Base-by-base conservation (phyloP, 768 basidiomycete species). In the Tylopilus intermedius region DNA sequence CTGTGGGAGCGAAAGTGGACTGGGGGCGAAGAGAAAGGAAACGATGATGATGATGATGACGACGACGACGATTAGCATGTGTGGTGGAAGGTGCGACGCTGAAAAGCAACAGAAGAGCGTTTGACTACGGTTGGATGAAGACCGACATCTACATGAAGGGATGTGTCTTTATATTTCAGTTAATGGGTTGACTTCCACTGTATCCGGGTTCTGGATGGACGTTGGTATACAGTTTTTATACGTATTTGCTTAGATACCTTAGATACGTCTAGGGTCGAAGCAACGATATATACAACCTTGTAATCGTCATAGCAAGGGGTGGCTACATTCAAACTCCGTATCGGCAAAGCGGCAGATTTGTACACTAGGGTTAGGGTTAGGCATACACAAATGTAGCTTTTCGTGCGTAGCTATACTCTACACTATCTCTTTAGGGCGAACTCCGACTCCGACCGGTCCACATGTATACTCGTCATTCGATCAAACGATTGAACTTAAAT, bases 1-100 rank as follows among this genome's bases (percentile, higher is more conserved):
- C 72, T 84, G 18, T 94, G 91, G 91, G 88, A 92, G 64, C 78
- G 86, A 39, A 82, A 84, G 55, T 93, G 91, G 91, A 82, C 82
- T 39, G 89, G 90, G 14, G 90, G 89, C 1, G 75, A 79, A 49
- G 76, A 77, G 45, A 75, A 72, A 49, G 68, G 72, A 4, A 75
- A 77, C 47, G 77, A 75, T 11, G 76, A 71, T 2, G 77, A 75
- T 3, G 75, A 77, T 46, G 77, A 75, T 11, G 76, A 71, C 2
- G 77, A 76, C 1, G 79, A 78, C 4, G 77, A 75, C 8, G 33
- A 35, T 13, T 70, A 66, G 45, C 40, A 47, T 39, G 22, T 46
- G 18, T 2, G 22, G 40, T 35, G 32, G 32, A 33, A 33, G 32
- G 32, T 4, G 10, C 32, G 1, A 33, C 32, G 2, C 11, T 33